Base-by-base conservation (phyloP, 148 eudicot genomes). In the Arbutus unedo region DNA sequence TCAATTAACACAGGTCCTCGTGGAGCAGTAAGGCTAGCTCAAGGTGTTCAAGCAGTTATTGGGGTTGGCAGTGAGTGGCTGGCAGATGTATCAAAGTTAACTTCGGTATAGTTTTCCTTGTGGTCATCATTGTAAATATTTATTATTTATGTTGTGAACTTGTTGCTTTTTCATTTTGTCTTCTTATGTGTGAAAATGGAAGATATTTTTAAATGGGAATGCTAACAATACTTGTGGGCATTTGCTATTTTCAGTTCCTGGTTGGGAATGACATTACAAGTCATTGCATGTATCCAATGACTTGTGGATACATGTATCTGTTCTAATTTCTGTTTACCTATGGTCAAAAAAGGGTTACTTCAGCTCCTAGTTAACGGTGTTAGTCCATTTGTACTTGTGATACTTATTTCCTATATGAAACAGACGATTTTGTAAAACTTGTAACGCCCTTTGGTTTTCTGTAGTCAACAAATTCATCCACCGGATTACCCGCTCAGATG, bases 1-100 rank as follows among this genome's bases (percentile, higher is more conserved):
- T 94, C 99, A 45, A 85, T 96, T 56, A 94, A 82, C 82, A 96
- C 99, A 0, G 99, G 99, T 88, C 99, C 99, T 47, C 98, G 98
- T 85, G 99, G 99, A 83, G 95, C 99, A 54, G 72, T 91, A 68
- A 88, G 99, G 78, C 86, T 96, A 74, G 95, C 93, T 87, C 99
- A 96, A 86, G 99, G 99, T 38, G 88, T 96, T 82, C 99, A 93
- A 89, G 99, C 99, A 83, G 93, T 96, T 78, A 83, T 92, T 71
- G 98, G 98, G n/a, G 98, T 96, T 75, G 95, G 99, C 79, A 87
- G 92, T 48, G 99, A 96, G 92, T 96, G 99, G 99, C 89, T 94
- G 79, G 76, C 91, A 60, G 99, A 96, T 88, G 90, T 86, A 25
- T 94, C 99, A 10, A 93, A 92, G 97, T 98, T 91, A 88, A 64